Conservation (phyloP, 345 rosid species). For the Gossypium longicalyx region DNA sequence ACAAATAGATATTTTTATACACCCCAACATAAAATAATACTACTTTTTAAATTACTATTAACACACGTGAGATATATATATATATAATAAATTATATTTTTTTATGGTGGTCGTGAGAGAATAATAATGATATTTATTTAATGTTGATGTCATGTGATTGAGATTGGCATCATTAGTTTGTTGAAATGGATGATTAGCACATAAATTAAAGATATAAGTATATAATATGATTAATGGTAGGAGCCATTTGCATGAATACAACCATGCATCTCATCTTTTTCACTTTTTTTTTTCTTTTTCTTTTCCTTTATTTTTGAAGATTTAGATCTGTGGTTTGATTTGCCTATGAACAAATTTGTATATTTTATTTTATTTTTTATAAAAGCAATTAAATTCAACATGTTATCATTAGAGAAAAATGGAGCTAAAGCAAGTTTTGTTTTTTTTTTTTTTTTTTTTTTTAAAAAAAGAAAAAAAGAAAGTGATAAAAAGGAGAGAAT, state of each 20-base stretch:
- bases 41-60: background rate
- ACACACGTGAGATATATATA: background rate
- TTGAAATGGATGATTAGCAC: background rate
- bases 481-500: background rate
- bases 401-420: background rate
- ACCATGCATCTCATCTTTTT: background rate
- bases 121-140: background rate
- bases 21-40: background rate
- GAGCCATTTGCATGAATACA: background rate
- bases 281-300: background rate
- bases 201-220: background rate
- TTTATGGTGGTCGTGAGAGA: background rate
- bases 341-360: background rate
- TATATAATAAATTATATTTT: background rate
- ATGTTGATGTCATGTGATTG: background rate
- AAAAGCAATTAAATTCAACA: background rate
- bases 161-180: background rate
- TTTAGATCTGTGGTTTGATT: background rate
- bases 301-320: background rate
- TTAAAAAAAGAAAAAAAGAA: background rate
- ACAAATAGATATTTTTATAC: background rate
- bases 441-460: no score
- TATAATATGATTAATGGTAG: background rate
- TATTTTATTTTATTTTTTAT: no score
- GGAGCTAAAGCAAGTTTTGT: background rate